A percentile compares a stretch with the other conserved stretches of the same genome.
phyloP scores from a whole-genome alignment of 164 flowering plant species.

The Aristolochia contorta region DNA sequence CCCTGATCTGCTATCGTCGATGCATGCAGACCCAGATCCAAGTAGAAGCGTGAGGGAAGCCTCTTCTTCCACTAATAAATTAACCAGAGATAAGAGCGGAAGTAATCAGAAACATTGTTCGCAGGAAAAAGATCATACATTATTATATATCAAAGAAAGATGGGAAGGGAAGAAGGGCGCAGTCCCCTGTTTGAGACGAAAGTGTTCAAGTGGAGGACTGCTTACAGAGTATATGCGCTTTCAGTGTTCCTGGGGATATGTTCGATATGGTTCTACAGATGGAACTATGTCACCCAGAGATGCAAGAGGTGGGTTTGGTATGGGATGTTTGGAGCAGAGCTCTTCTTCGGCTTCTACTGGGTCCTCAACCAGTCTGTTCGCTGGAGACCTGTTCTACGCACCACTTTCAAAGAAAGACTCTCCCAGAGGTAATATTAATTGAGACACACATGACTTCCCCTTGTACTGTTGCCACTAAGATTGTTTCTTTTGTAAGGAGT shows the following conservation, averaged over 20 bases:
- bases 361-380: conserved; percentile 16
- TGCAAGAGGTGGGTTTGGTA: conserved; percentile 25
- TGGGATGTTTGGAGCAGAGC: conserved; percentile 24
- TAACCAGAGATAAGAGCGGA: background rate
- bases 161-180: conserved; percentile 5
- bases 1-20: no score
- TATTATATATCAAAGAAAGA: background rate
- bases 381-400: conserved; percentile 26
- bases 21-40: no score
- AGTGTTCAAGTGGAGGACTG: conserved; percentile 12
- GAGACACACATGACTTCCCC: no score
- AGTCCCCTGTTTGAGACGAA: conserved; percentile 23
- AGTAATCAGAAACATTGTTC: no score
- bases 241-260: conserved; percentile 18
- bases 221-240: conserved; percentile 10
- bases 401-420: conserved; percentile 35
- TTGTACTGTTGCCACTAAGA: background rate
- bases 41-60: no score
- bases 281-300: conserved; percentile 13
- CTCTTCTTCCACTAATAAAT: background rate
- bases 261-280: conserved; percentile 21
- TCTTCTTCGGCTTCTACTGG: conserved; percentile 39
- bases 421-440: conserved; percentile 30
- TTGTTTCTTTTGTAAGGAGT: no score
- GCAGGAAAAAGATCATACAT: no score